Base-by-base conservation (phyloP, 1,284 basidiomycete species). In the Dichomitus squalens region DNA sequence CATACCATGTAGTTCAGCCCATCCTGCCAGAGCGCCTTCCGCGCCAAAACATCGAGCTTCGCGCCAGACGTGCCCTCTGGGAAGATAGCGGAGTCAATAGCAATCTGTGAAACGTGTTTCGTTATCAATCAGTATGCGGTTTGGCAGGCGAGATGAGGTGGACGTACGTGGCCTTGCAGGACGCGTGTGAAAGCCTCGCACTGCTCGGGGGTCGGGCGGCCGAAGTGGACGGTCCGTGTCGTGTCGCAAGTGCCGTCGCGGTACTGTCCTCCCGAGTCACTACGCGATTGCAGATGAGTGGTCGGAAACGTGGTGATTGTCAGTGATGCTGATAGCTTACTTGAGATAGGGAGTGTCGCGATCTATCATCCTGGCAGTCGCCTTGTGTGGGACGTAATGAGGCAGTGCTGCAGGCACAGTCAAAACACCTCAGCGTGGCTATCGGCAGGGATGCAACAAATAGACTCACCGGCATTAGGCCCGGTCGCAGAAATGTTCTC, bases 141-240 rank as follows among this genome's bases (percentile, higher is more conserved):
- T 12, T n/a, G 21, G 29, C 6, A 40, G 54, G 64, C 58, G 52
- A 48, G 41, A 57, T 41, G 25, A 50, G 62, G 61, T 21, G 43
- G 49, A 82, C 88, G 65, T 76, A 92, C 90, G 77, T 99, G 96
- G 4, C 96, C 96, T 75, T 99, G 96, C 52, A 99, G 75, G 25
- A 99, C 97, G 23, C 95, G 82, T 16, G 97, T 99, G 72, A 90
- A 98, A 1, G 95, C 95, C 61, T 96, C 89, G 68, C 87, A 90
- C 72, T 95, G 89, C 64, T 94, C 91, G 2, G 79, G 65, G 4
- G 88, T 88, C 6, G 92, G 92, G 36, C 85, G 82, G 44, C 95
- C 95, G 70, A 97, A 94, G 76, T 95, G 93, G 52, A 93, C 76
- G 7, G 95, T 96, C 52, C 95, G 84, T 1, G 94, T 96, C 8